phyloP scores from a whole-genome alignment of 2,329 filamentous ascomycete species.

The Cytospora leucostoma region DNA sequence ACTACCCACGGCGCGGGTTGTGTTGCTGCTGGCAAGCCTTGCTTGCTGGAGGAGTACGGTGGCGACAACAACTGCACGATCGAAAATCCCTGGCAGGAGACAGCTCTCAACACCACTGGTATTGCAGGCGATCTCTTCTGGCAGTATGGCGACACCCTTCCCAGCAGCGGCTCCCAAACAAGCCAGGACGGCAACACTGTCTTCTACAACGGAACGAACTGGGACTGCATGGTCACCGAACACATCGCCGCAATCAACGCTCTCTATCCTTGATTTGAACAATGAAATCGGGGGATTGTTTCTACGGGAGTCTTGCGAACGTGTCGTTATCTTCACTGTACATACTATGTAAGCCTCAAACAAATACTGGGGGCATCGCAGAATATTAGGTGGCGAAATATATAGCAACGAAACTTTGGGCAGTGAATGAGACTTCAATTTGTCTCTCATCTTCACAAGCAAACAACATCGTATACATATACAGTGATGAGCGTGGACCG shows the following conservation, averaged over 20 bases:
- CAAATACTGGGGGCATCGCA: background rate
- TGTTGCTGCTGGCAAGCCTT: constrained; percentile 28
- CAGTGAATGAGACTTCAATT: background rate
- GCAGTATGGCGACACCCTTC: constrained; percentile 30
- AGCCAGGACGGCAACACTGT: constrained; percentile 29
- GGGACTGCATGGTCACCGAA: constrained; percentile 29
- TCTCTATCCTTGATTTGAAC: constrained; percentile 7
- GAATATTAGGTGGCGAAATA: background rate
- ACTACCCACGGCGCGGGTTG: constrained; percentile 28
- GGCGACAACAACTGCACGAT: constrained; percentile 27
- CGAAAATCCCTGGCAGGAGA: constrained; percentile 30
- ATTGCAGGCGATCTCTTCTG: constrained; percentile 30
- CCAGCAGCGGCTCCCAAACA: constrained; percentile 26
- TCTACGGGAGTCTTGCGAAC: no score
- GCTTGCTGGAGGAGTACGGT: constrained; percentile 30
- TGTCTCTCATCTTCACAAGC: no score
- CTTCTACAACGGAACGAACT: constrained; percentile 27
- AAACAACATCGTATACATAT: no score
- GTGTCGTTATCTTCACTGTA: background rate
- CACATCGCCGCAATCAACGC: constrained; percentile 28
- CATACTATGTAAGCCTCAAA: background rate
- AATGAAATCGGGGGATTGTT: background rate
- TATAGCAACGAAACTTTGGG: background rate
- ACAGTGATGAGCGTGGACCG: no score
- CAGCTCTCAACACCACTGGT: constrained; percentile 26